Evolutionary conservation across 352 stramenopile genomes (phyloP), one percentile per base, ranked within the genome.

Genomic region (Phytopythium litorale): DNA sequence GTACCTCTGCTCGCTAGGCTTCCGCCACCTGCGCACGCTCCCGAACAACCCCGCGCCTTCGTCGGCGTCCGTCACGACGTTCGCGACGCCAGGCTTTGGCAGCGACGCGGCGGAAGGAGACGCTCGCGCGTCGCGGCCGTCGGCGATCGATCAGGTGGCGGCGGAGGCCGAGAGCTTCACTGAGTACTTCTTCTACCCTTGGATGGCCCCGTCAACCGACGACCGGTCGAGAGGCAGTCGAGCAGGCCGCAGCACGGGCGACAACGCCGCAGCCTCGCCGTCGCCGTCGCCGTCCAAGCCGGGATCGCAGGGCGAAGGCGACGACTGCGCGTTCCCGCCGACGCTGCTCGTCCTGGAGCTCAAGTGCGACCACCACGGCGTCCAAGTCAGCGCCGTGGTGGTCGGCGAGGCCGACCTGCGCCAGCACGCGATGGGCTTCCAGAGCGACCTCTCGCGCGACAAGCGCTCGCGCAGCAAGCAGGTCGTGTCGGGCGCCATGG

Each of bases 351-450:
- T 93, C 3, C 56, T 93, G 38, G 73, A 93, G 69, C 75, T 92
- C 11, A 91, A 81, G 63, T 91, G 81, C 35, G 84, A 93, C 56
- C 75, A 89, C 49, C 75, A 77, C n/a, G 84, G 84, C 3, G 68
- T 93, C 11, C 79, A 79, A 19, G 56, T 92, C 18, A 71, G 64
- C 48, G 82, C 75, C n/a, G 74, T 89, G 28, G 61, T 91, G 12
- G 65, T 91, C n/a, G 85, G 73, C 33, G 67, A 88, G 38, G 64
- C 73, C 15, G 82, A 93, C 58, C 61, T 93, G 42, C 60, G 78
- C 40, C 80, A 92, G 50, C 80, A 91, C 25, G 75, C 81, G 2
- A 43, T 89, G 50, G 78, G 70, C 1, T 87, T 85, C 61, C 84
- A 93, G 67, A 75, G 71, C 48, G 62, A 58, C 37, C 64, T 84